These are phyloP conservation scores for Canavalia ensiformis DNA, from an alignment of 306 rosid species.

Conservation along the genomic window DNA sequence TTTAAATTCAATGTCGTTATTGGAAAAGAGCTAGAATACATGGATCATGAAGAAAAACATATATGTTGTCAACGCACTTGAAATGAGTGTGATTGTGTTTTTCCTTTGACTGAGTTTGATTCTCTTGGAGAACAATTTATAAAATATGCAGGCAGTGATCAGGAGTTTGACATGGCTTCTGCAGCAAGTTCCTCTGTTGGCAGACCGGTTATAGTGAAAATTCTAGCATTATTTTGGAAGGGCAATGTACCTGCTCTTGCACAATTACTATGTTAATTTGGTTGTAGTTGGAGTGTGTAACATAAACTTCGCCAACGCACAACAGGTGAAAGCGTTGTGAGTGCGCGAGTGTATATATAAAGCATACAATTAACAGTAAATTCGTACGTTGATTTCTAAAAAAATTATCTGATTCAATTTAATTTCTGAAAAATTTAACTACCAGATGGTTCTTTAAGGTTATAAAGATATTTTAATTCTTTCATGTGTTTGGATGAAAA, in stretches of 20 bases:
- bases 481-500: too few species aligned
- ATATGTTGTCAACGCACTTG: background rate
- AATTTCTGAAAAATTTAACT: too few species aligned
- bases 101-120: background rate
- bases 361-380: too few species aligned
- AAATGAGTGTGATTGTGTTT: constrained; percentile 2
- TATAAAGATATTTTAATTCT: too few species aligned
- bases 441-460: too few species aligned
- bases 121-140: background rate
- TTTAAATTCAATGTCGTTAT: constrained; percentile 1
- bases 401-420: too few species aligned
- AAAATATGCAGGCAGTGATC: constrained; percentile 62
- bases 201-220: constrained; percentile 54
- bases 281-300: constrained; percentile 31
- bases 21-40: background rate
- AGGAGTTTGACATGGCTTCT: constrained; percentile 88
- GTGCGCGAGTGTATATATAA: too few species aligned
- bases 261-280: background rate
- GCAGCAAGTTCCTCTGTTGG: constrained; percentile 77
- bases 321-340: background rate
- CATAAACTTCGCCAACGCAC: background rate
- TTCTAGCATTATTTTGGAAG: constrained; percentile 15
- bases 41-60: background rate
- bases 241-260: constrained; percentile 2
- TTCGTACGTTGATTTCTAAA: too few species aligned